Conservation (phyloP, 345 rosid genomes). For the Hibiscus trionum region DNA sequence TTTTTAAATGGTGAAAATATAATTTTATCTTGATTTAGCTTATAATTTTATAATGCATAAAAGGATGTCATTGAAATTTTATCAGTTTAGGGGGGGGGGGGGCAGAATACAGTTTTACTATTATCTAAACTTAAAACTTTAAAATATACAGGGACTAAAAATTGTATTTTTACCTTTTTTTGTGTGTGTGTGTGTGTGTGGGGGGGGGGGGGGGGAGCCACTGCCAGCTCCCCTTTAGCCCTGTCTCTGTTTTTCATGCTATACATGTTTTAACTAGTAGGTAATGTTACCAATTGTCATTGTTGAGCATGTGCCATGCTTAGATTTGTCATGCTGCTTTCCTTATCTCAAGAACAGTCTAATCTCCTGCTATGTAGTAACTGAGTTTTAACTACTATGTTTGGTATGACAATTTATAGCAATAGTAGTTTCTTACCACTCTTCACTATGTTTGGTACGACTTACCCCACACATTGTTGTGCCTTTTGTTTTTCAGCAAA, state of each 20-base stretch:
- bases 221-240: too few relatives aligned
- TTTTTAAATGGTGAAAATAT: too few relatives aligned
- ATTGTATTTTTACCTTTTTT: too few relatives aligned
- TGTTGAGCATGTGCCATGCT: constrained; percentile 1
- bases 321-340: neutral
- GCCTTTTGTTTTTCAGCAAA: constrained; percentile 60
- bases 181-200: too few relatives aligned
- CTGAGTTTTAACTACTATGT: neutral
- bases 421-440: neutral
- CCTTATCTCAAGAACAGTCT: neutral
- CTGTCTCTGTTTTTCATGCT: neutral
- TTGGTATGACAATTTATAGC: neutral
- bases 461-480: constrained; percentile 6
- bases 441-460: neutral
- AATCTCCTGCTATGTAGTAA: neutral
- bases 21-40: too few relatives aligned
- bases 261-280: neutral
- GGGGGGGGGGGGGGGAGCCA: too few relatives aligned
- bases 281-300: constrained; percentile 1
- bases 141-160: too few relatives aligned
- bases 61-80: too few relatives aligned
- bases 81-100: too few relatives aligned
- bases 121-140: too few relatives aligned
- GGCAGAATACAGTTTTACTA: too few relatives aligned
- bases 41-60: too few relatives aligned